Conservation (phyloP, 2,329 filamentous ascomycete species). For the Colletotrichum sp. region DNA sequence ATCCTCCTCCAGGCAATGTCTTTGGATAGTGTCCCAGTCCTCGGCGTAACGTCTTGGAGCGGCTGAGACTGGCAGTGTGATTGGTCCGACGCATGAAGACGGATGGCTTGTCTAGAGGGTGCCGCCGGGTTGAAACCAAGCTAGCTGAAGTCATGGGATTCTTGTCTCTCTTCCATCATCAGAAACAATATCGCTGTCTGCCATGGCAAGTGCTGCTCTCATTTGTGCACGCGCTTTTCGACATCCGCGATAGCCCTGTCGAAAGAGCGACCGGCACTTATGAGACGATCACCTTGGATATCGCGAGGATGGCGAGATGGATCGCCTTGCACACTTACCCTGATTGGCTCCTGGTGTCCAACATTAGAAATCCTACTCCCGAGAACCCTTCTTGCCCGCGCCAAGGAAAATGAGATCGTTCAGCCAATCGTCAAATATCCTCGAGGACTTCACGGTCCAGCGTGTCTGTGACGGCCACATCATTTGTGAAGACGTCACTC, state of each 20-base stretch:
- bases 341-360: neutral
- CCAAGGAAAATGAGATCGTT: neutral
- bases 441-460: neutral
- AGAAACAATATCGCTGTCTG: constrained; percentile 5
- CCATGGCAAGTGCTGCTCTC: neutral
- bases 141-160: constrained; percentile 19
- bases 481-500: neutral
- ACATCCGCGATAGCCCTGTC: constrained; percentile 7
- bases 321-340: neutral
- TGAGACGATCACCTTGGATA: neutral
- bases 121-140: constrained; percentile 15
- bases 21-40: neutral
- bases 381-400: neutral
- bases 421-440: neutral
- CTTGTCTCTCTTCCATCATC: constrained; percentile 17
- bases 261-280: constrained; percentile 1
- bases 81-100: constrained; percentile 1
- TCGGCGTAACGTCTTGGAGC: neutral
- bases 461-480: neutral
- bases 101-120: constrained; percentile 14
- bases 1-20: constrained; percentile 5
- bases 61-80: neutral
- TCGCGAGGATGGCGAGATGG: neutral
- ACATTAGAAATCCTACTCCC: neutral
- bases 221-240: neutral